Conservation (phyloP, 2,329 filamentous ascomycete species). For the Claviceps paspali region DNA sequence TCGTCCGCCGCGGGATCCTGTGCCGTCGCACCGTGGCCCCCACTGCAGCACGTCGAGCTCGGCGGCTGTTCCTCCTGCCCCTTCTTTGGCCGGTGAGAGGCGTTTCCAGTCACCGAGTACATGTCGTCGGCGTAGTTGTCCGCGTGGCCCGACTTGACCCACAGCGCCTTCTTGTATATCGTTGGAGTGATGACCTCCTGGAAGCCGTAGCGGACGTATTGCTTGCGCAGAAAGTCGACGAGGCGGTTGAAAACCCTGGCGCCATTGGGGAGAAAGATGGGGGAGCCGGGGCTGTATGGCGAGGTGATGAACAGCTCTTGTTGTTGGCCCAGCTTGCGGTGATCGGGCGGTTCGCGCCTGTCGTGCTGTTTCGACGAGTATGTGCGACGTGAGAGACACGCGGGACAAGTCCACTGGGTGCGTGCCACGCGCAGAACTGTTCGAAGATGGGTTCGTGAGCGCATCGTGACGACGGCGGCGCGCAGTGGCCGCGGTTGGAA, state of each 20-base stretch:
- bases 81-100: not conserved
- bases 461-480: constrained; percentile 14
- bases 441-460: constrained; percentile 11
- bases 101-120: constrained; percentile 59
- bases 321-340: constrained; percentile 43
- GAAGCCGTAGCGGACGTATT: constrained; percentile 75
- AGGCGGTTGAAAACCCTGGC: constrained; percentile 73
- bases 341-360: constrained; percentile 30
- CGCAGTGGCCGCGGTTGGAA: not conserved
- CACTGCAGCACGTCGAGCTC: constrained; percentile 16
- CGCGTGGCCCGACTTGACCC: constrained; percentile 75
- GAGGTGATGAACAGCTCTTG: constrained; percentile 72
- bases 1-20: constrained; percentile 43
- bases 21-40: constrained; percentile 11
- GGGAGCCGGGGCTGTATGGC: constrained; percentile 68
- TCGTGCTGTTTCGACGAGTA: constrained; percentile 14
- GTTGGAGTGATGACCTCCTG: constrained; percentile 80
- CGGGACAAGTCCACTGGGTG: constrained; percentile 17
- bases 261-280: constrained; percentile 71
- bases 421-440: constrained; percentile 6
- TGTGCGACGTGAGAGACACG: constrained; percentile 15
- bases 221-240: constrained; percentile 63
- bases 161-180: constrained; percentile 79
- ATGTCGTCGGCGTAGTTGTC: constrained; percentile 87
- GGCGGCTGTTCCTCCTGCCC: not conserved